These are phyloP conservation scores for Candida adriatica DNA, from an alignment of 805 yeast genomes.

Conservation along the genomic window DNA sequence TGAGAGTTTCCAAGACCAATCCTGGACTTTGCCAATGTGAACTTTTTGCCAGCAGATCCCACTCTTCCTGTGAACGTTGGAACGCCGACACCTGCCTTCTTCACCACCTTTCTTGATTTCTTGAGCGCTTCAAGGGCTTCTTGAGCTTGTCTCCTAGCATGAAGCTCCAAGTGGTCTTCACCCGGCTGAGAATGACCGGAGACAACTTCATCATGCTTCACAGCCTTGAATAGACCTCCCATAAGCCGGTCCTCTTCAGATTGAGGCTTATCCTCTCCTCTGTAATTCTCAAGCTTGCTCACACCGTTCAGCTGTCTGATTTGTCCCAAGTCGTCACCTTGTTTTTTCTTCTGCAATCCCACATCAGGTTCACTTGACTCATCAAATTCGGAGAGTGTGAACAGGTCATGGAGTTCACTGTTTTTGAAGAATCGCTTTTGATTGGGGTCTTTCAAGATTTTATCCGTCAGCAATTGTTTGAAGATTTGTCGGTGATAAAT, in stretches of 20 bases:
- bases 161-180: slow-evolving; percentile 40
- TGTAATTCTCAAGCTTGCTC: slow-evolving; percentile 58
- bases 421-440: slow-evolving; percentile 89
- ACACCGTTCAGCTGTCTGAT: slow-evolving; percentile 68
- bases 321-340: slow-evolving; percentile 58
- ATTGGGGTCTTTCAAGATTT: slow-evolving; percentile 90
- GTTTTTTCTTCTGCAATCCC: slow-evolving; percentile 44
- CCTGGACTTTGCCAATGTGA: slow-evolving; percentile 10
- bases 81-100: slow-evolving; percentile 51
- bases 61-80: slow-evolving; percentile 97
- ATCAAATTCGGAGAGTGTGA: slow-evolving; percentile 66
- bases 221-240: slow-evolving; percentile 67
- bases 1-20: slow-evolving; percentile 12
- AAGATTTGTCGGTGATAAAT: slow-evolving; percentile 95
- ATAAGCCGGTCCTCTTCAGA: slow-evolving; percentile 59
- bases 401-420: slow-evolving; percentile 86
- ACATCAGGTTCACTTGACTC: slow-evolving; percentile 39
- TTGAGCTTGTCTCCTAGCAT: slow-evolving; percentile 52
- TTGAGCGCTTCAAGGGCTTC: slow-evolving; percentile 50
- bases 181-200: slow-evolving; percentile 34
- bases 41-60: slow-evolving; percentile 70
- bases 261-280: slow-evolving; percentile 31
- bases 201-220: slow-evolving; percentile 74
- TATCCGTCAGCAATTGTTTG: slow-evolving; percentile 89
- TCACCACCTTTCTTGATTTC: slow-evolving; percentile 41